A percentile compares a stretch with the other conserved stretches of the same genome.
These are phyloP conservation scores for Aspergillus aculeatus DNA, from an alignment of 2,329 filamentous ascomycete genomes.

Conservation along the genomic window DNA sequence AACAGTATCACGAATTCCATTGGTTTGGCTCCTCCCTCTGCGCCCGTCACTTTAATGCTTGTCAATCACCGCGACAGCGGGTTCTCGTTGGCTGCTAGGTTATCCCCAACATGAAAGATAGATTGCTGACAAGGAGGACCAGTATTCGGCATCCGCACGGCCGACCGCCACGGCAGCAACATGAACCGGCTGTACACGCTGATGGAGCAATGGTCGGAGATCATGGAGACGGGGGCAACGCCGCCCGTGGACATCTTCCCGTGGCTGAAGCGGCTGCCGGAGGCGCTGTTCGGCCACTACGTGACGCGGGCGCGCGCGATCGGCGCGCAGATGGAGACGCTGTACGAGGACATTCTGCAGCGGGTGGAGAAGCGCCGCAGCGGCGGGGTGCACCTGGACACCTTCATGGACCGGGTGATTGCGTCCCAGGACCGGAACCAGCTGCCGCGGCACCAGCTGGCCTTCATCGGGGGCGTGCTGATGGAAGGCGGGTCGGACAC, in stretches of 20 bases:
- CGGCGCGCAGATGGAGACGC: conserved; percentile 22
- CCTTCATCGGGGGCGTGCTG: conserved; percentile 31
- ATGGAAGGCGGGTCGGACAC: conserved; percentile 43
- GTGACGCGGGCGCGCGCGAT: conserved; percentile 31
- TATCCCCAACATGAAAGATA: too few relatives aligned
- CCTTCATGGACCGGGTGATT: conserved; percentile 45
- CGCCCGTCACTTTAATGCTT: too few relatives aligned
- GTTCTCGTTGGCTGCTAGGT: neutral
- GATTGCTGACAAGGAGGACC: too few relatives aligned
- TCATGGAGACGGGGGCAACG: conserved; percentile 50
- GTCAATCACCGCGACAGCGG: neutral
- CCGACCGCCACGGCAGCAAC: conserved; percentile 33
- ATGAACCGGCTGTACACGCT: conserved; percentile 35
- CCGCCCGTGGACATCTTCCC: conserved; percentile 53
- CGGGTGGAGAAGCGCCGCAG: conserved; percentile 36
- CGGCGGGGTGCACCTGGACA: conserved; percentile 22
- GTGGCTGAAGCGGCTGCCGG: conserved; percentile 44
- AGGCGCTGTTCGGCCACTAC: conserved; percentile 44
- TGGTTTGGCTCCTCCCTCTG: conserved; percentile 22
- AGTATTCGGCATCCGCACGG: conserved; percentile 24
- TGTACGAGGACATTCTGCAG: conserved; percentile 36
- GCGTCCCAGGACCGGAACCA: conserved; percentile 34
- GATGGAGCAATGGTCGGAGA: conserved; percentile 46
- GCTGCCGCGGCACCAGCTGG: conserved; percentile 41
- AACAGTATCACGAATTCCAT: conserved; percentile 47